These are phyloP conservation scores for Peribolospora baueri DNA, from an alignment of 768 basidiomycete genomes.

Conservation along the genomic window DNA sequence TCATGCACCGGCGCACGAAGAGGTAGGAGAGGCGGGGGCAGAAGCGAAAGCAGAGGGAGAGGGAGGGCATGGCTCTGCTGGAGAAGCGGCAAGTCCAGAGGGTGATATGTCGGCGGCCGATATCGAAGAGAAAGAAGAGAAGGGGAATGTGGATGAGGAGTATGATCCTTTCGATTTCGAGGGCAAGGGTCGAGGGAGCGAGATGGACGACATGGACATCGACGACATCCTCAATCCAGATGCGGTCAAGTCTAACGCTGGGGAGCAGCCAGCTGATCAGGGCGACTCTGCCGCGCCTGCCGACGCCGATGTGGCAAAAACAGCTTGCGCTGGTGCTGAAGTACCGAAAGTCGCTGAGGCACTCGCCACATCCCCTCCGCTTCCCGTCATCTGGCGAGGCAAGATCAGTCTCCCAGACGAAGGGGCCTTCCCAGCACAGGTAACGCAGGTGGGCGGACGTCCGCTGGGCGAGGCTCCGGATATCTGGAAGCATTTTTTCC, in stretches of 20 bases:
- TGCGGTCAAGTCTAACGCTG: no score
- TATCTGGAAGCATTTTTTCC: conserved; percentile 57
- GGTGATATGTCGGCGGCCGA: no score
- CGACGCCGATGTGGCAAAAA: not conserved
- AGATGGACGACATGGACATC: conserved; percentile 54
- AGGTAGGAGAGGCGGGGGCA: no score
- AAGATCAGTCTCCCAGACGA: conserved; percentile 21
- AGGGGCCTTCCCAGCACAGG: conserved; percentile 35
- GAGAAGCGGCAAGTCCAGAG: no score
- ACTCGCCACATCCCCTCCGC: not conserved
- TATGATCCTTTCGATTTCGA: conserved; percentile 7
- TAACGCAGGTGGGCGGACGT: conserved; percentile 59
- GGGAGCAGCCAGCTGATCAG: not conserved
- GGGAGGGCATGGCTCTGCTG: no score
- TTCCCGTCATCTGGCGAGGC: conserved; percentile 10
- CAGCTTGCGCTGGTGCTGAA: not conserved
- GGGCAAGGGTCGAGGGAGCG: conserved; percentile 18
- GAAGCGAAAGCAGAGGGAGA: no score
- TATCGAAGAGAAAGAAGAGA: not conserved
- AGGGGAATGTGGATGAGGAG: conserved; percentile 1
- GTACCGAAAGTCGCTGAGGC: not conserved
- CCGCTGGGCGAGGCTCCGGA: conserved; percentile 31
- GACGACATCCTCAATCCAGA: conserved; percentile 49
- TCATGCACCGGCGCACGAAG: no score
- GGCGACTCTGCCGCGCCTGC: not conserved